A percentile compares a stretch with the other conserved stretches of the same genome.
These are phyloP conservation scores for Xylaria sp. DNA, from an alignment of 2,329 filamentous ascomycete species.

Conservation along the genomic window DNA sequence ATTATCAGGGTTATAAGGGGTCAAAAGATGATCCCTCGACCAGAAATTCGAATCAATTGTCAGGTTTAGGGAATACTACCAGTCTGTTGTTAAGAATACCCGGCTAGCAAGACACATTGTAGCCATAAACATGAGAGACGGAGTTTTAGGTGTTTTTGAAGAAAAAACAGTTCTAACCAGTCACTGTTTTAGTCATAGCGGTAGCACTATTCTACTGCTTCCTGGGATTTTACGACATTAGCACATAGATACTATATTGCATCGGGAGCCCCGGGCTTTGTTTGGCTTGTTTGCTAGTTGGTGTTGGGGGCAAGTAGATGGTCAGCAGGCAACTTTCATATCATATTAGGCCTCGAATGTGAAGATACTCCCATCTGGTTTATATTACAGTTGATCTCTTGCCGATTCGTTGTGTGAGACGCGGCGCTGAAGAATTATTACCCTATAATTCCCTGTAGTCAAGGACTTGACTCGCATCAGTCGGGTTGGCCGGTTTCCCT, in stretches of 20 bases:
- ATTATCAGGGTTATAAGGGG: constrained; percentile 17
- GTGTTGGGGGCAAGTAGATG: constrained; percentile 11
- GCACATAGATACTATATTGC: constrained; percentile 29
- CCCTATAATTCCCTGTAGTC: no score
- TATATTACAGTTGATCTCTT: background rate
- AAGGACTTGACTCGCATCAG: no score
- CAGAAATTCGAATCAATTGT: constrained; percentile 14
- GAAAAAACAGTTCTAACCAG: constrained; percentile 14
- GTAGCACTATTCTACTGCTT: constrained; percentile 4
- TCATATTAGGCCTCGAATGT: constrained; percentile 9
- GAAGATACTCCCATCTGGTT: constrained; percentile 5
- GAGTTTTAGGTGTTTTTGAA: constrained; percentile 34
- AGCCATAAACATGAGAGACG: constrained; percentile 36
- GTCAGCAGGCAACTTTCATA: constrained; percentile 5
- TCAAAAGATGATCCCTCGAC: background rate
- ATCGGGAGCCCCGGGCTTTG: constrained; percentile 28
- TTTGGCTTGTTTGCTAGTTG: constrained; percentile 19
- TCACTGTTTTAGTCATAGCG: background rate
- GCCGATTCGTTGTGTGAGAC: background rate
- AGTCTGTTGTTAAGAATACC: constrained; percentile 38
- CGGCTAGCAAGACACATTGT: constrained; percentile 33
- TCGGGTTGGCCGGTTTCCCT: no score
- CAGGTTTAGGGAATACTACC: constrained; percentile 8
- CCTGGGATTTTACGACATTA: constrained; percentile 24
- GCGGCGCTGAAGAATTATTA: no score